Base-by-base conservation (phyloP, 768 basidiomycete genomes). In the Naganishia onofrii region DNA sequence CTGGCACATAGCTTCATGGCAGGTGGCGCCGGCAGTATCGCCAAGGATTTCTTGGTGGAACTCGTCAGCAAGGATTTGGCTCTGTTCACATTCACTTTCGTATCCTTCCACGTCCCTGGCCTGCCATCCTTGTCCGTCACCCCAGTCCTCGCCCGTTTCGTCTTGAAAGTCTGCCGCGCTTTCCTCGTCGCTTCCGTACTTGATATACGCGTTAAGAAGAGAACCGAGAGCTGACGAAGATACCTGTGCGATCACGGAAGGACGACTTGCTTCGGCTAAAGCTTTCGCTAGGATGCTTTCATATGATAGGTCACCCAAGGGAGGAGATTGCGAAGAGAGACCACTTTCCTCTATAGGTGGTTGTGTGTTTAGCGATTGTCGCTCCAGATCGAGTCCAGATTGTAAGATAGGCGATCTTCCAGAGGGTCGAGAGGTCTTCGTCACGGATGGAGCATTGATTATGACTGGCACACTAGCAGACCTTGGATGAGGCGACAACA, bases 261-360 rank as follows among this genome's bases (percentile, higher is more conserved):
- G 36, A 29, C 23, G 0, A 34, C n/a, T 44, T 4, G 23, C 23
- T 63, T 42, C 29, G 38, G 36, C 38, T 29, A 63, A 29, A 44
- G 60, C 60, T 3, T 63, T 36, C 4, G 36, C 60, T n/a, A 63
- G 21, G n/a, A 63, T 63, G 38, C 42, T 42, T 17, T 19, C 60
- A 42, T 63, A 63, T 26, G 60, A 63, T 28, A 19, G 8, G 42
- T 36, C 60, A 29, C 42, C 60, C 42, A 63, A 19, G 21, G 60
- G 23, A 44, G 60, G 60, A 42, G 60, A 63, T 34, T 29, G 26
- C 10, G 60, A 63, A n/a, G n/a, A 23, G 23, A 21, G 15, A 26
- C 10, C n/a, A 19, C 32, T 23, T 15, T 38, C 31, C 57, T 17
- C 29, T 9, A 34, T 58, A 17, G 34, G 57, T 7, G 38, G 57